These are phyloP conservation scores for Monosporozyma aerobia DNA, from an alignment of 805 yeast species.

Conservation along the genomic window DNA sequence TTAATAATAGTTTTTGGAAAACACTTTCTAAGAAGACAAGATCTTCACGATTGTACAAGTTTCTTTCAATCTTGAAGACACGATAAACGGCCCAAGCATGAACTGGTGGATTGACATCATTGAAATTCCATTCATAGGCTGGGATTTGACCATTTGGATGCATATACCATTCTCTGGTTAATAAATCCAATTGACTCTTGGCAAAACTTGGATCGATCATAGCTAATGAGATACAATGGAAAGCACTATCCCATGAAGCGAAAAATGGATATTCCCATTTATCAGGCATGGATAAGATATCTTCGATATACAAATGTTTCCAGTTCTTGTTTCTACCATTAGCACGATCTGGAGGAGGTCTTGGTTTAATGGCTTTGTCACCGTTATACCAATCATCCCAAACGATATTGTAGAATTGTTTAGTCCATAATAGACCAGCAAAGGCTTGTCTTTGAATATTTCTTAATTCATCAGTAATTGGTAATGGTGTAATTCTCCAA, in stretches of 20 bases:
- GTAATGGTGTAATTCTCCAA: conserved; percentile 80
- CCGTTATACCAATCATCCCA: conserved; percentile 84
- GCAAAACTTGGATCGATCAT: conserved; percentile 92
- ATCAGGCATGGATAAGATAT: conserved; percentile 82
- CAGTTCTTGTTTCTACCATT: conserved; percentile 81
- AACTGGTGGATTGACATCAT: conserved; percentile 93
- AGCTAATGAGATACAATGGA: conserved; percentile 87
- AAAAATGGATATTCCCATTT: conserved; percentile 95
- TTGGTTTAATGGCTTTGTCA: conserved; percentile 63
- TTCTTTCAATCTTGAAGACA: conserved; percentile 79
- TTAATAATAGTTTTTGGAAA: conserved; percentile 79
- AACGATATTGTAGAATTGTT: conserved; percentile 81
- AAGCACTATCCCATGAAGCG: conserved; percentile 96
- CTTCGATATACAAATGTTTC: conserved; percentile 84
- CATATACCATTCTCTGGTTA: conserved; percentile 94
- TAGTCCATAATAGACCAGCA: conserved; percentile 89
- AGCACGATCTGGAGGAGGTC: conserved; percentile 74
- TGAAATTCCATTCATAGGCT: conserved; percentile 93
- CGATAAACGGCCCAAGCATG: conserved; percentile 95
- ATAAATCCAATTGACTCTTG: conserved; percentile 72
- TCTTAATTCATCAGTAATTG: conserved; percentile 71
- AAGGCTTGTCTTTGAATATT: conserved; percentile 87
- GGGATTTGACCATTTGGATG: conserved; percentile 96
- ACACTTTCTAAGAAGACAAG: conserved; percentile 77
- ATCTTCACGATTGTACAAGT: conserved; percentile 76